Percentiles rank a stretch among this genome's conserved stretches.
These are phyloP conservation scores for Syncephalastrum sp. DNA, from an alignment of 371 early-diverging fungal species.

Conservation along the genomic window DNA sequence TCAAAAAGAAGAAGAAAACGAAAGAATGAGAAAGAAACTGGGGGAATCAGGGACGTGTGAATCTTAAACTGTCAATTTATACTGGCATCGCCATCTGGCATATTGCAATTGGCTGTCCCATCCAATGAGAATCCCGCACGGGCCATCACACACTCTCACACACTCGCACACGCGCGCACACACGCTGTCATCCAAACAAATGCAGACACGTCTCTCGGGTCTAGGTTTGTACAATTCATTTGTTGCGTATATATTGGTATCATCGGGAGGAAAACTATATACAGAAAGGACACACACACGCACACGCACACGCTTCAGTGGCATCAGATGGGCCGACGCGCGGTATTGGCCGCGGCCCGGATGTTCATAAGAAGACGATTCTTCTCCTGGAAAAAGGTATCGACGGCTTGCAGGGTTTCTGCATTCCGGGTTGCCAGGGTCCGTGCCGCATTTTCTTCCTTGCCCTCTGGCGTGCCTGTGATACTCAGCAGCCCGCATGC, in stretches of 20 bases:
- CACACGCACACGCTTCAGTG: too few relatives aligned
- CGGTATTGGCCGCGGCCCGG: constrained; percentile 37
- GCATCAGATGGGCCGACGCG: constrained; percentile 4
- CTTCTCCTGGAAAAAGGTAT: constrained; percentile 40
- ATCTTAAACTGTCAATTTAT: background rate
- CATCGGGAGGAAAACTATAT: too few relatives aligned
- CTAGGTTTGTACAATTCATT: too few relatives aligned
- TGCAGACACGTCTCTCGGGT: too few relatives aligned
- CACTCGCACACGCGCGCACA: background rate
- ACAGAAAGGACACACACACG: too few relatives aligned
- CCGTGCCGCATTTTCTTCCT: constrained; percentile 17
- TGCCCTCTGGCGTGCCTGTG: constrained; percentile 25
- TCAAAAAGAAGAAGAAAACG: background rate
- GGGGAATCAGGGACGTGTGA: background rate
- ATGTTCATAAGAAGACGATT: constrained; percentile 40
- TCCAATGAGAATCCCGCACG: background rate
- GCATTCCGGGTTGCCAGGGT: constrained; percentile 43
- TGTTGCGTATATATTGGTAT: too few relatives aligned
- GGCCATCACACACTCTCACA: background rate
- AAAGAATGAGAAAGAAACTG: constrained; percentile 4
- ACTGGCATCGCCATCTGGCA: constrained; percentile 1
- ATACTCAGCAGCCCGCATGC: constrained; percentile 43
- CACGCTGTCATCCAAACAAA: too few relatives aligned
- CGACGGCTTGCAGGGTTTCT: constrained; percentile 42
- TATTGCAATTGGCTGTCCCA: constrained; percentile 1